A percentile compares a stretch with the other conserved stretches of the same genome.
Evolutionary conservation across 305 asterid genomes (phyloP).

Genomic region (Fraxinus platypoda): DNA sequence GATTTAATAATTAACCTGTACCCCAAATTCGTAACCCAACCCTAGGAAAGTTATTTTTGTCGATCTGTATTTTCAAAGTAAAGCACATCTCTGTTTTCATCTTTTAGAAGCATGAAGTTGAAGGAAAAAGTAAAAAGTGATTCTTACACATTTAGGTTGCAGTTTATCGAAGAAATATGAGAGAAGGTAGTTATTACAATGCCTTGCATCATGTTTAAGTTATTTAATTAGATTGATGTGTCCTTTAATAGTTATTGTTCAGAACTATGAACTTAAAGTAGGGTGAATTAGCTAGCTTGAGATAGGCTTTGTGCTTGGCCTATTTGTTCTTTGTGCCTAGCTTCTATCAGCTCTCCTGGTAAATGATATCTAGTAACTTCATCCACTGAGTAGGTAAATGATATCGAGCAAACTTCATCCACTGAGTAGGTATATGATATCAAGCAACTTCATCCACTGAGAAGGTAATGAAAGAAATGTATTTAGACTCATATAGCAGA

Average conservation of each 20-base stretch:
- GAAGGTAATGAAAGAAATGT: not conserved
- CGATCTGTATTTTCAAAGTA: conserved; percentile 5
- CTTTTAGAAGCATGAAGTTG: conserved; percentile 6
- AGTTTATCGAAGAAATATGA: not conserved
- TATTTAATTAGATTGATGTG: not conserved
- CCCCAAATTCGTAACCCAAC: not conserved
- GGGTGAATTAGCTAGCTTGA: conserved; percentile 7
- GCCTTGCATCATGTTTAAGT: not conserved
- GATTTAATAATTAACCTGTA: not conserved
- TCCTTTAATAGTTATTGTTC: not conserved
- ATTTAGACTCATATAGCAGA: not conserved
- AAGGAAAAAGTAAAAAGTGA: not conserved
- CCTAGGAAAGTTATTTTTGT: not conserved
- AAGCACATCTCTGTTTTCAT: not conserved
- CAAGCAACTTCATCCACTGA: not conserved
- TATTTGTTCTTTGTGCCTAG: not conserved
- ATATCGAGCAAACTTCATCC: not conserved
- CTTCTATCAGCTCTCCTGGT: conserved; percentile 1
- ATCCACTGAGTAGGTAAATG: not conserved
- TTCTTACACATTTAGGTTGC: not conserved
- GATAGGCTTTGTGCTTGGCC: conserved; percentile 6
- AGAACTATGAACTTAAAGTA: not conserved
- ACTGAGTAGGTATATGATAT: not conserved
- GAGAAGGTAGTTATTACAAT: not conserved
- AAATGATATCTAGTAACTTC: not conserved